A percentile compares a stretch with the other conserved stretches of the same genome.
phyloP scores from a whole-genome alignment of 331 rosid species.

The Cydonia oblonga region DNA sequence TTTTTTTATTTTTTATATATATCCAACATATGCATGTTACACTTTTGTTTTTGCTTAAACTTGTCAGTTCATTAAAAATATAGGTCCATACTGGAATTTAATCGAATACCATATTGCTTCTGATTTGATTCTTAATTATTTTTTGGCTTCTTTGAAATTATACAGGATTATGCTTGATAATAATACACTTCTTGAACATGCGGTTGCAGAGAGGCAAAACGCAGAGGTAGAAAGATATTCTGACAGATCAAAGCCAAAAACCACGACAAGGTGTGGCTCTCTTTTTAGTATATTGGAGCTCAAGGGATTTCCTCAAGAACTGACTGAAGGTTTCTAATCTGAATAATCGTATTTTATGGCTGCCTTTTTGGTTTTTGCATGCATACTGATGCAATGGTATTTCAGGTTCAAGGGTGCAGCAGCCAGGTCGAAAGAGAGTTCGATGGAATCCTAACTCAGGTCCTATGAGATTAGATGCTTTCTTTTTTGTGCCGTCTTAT shows the following conservation, averaged over 20 bases:
- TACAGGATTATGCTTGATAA: background rate
- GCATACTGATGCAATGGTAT: constrained; percentile 5
- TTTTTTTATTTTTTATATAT: too few relatives aligned
- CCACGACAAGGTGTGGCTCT: constrained; percentile 40
- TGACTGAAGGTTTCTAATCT: constrained; percentile 50
- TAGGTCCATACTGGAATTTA: background rate
- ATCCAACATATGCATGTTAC: background rate
- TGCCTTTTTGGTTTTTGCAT: background rate
- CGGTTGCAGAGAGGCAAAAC: constrained; percentile 38
- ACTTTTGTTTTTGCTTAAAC: background rate
- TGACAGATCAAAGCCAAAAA: constrained; percentile 27
- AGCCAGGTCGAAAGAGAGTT: constrained; percentile 30
- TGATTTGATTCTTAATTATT: background rate
- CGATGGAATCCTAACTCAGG: constrained; percentile 68
- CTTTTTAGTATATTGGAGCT: constrained; percentile 46
- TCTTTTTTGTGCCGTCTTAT: background rate
- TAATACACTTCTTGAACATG: background rate
- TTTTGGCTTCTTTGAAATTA: background rate
- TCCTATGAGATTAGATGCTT: constrained; percentile 20
- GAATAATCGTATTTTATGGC: background rate
- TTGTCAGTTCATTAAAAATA: background rate
- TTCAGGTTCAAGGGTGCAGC: constrained; percentile 43
- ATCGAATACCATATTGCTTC: background rate
- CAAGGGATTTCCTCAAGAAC: constrained; percentile 51
- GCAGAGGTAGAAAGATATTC: constrained; percentile 42